Evolutionary conservation across 805 yeast genomes (phyloP).

Genomic region (Priceomyces haplophilus): DNA sequence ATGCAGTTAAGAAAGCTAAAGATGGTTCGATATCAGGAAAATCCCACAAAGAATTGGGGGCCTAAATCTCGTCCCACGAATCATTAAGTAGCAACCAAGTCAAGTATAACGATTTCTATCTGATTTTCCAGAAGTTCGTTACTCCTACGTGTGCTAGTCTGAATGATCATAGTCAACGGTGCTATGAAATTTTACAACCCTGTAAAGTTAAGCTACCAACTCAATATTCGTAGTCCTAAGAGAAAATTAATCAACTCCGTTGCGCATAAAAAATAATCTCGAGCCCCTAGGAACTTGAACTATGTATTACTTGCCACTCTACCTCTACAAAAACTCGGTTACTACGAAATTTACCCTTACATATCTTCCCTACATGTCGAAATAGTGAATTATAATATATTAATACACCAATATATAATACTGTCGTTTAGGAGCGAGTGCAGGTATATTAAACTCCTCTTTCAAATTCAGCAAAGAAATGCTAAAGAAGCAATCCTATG

Average conservation of each 20-base stretch:
- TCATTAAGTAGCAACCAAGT: not conserved
- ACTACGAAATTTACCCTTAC: too few relatives aligned
- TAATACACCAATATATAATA: conserved; percentile 3
- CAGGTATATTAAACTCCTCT: conserved; percentile 1
- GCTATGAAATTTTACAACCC: too few relatives aligned
- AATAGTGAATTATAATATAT: conserved; percentile 1
- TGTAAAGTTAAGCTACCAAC: too few relatives aligned
- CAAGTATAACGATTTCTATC: not conserved
- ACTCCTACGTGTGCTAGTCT: too few relatives aligned
- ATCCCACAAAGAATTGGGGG: conserved; percentile 96
- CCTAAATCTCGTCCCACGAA: conserved; percentile 75
- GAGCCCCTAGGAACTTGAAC: too few relatives aligned
- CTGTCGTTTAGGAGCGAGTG: conserved; percentile 1
- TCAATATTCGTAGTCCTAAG: too few relatives aligned
- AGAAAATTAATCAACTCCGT: too few relatives aligned
- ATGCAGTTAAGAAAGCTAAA: conserved; percentile 67
- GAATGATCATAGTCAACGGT: too few relatives aligned
- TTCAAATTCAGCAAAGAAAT: not conserved
- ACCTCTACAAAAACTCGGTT: too few relatives aligned
- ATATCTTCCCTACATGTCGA: not conserved
- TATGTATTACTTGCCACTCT: too few relatives aligned
- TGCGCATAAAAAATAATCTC: too few relatives aligned
- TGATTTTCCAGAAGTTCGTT: too few relatives aligned
- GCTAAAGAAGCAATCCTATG: conserved; percentile 1
- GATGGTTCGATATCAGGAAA: conserved; percentile 84